These are phyloP conservation scores for Paracorniculantispora psalliotae DNA, from an alignment of 2,329 filamentous ascomycete genomes.

Conservation along the genomic window DNA sequence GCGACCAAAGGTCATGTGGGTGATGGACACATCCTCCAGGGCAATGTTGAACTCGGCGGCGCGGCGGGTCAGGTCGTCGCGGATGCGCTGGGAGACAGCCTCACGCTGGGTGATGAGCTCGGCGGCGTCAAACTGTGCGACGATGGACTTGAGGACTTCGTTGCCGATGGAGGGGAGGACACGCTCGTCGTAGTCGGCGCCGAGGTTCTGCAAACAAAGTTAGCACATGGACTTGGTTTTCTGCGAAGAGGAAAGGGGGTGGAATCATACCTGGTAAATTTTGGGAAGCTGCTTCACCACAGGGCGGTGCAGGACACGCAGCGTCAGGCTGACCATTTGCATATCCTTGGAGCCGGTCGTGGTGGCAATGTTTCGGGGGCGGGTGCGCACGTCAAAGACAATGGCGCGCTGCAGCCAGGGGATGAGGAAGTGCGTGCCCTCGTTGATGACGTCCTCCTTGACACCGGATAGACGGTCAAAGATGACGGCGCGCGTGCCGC, in stretches of 20 bases:
- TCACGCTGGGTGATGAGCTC: conserved; percentile 99
- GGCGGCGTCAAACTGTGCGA: conserved; percentile 96
- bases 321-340: conserved; percentile 98
- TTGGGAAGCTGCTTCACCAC: conserved; percentile 89
- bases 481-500: conserved; percentile 91
- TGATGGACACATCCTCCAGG: conserved; percentile 97
- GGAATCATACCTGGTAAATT: conserved; percentile 83
- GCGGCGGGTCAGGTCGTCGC: conserved; percentile 83
- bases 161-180: conserved; percentile 98
- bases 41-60: conserved; percentile 98
- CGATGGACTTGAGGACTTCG: conserved; percentile 97
- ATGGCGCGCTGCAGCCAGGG: conserved; percentile 95
- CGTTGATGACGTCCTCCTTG: conserved; percentile 85
- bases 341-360: conserved; percentile 98
- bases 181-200: conserved; percentile 96
- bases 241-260: not conserved
- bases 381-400: conserved; percentile 94
- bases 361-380: conserved; percentile 94
- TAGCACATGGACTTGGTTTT: conserved; percentile 6
- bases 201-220: conserved; percentile 69
- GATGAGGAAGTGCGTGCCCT: conserved; percentile 93
- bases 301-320: conserved; percentile 90
- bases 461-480: conserved; percentile 93
- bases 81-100: conserved; percentile 92
- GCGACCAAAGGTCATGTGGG: conserved; percentile 99